Conservation (phyloP, 106 monocot genomes). For the Cymbidium sinense region DNA sequence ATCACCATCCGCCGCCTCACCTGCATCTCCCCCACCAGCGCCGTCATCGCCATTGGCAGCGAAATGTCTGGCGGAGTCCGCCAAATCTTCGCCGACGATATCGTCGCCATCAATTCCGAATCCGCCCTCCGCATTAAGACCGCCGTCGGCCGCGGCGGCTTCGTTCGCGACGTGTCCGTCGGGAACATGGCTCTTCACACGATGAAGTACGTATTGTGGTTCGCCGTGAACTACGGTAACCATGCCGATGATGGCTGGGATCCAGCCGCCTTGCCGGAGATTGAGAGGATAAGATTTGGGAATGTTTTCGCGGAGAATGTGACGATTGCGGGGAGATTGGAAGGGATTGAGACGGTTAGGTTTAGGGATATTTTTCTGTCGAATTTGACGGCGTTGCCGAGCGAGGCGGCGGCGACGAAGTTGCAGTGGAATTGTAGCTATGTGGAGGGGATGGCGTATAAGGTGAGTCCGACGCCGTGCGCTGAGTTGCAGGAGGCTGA, state of each 20-base stretch:
- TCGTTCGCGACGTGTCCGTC: constrained; percentile 55
- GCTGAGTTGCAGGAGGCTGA: constrained; percentile 6
- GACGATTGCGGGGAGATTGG: constrained; percentile 51
- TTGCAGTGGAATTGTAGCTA: constrained; percentile 59
- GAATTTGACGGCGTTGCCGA: constrained; percentile 39
- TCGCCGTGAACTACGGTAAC: constrained; percentile 58
- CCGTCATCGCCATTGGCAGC: constrained; percentile 72
- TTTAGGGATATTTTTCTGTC: constrained; percentile 77
- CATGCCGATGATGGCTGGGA: constrained; percentile 68
- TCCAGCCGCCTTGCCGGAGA: constrained; percentile 59
- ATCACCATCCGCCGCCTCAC: constrained; percentile 59
- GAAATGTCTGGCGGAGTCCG: constrained; percentile 87
- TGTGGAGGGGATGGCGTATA: constrained; percentile 32
- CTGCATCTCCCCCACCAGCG: constrained; percentile 82
- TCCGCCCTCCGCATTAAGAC: constrained; percentile 76
- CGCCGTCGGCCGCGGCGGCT: constrained; percentile 58
- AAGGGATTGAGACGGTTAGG: constrained; percentile 47
- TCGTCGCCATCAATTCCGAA: constrained; percentile 72
- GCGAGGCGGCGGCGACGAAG: constrained; percentile 40
- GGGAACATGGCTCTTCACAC: constrained; percentile 43
- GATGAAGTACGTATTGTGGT: constrained; percentile 82
- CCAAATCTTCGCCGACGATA: constrained; percentile 61
- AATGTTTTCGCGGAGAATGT: constrained; percentile 62
- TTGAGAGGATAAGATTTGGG: constrained; percentile 61
- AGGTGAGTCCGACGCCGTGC: constrained; percentile 45